Base-by-base conservation (phyloP, 495 filamentous ascomycete species). In the Penicillium antarcticum region DNA sequence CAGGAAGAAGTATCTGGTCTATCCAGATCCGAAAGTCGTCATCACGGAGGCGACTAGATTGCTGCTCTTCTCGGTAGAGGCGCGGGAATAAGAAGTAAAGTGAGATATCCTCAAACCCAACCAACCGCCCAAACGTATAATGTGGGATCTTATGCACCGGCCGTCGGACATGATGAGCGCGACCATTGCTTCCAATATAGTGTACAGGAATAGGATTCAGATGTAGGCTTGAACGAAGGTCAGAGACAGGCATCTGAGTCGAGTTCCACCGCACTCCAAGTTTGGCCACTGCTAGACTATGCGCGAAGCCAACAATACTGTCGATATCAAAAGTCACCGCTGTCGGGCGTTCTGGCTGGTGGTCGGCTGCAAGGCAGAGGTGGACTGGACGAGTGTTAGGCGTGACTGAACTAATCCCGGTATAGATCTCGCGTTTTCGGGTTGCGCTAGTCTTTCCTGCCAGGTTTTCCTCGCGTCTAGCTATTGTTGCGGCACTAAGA, bases 231-330 rank as follows among this genome's bases (percentile, higher is more conserved):
- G 45, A 48, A 34, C 38, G 35, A 36, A 48, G 35, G 31, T 39
- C 33, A 31, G 45, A 48, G 14, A 48, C 45, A 5, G 35, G 14
- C 29, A 48, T 48, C 45, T 48, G 21, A 13, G 21, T 48, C 17
- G 26, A 49, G 40, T 49, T 39, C 35, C n/a, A 41, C 35, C 35
- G 36, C 33, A 35, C 33, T 35, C 33, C 14, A n/a, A 35, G 33
- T 35, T 35, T 35, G 6, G 33, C 33, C 33, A 35, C 33, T 35
- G 33, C 33, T 9, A 35, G 33, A 11, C 33, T 35, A 11, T 35
- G 33, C 33, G 33, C 33, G 6, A 35, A 35, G 9, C 33, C 33
- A 1, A 35, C 33, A 14, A 35, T n/a, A 35, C 33, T 35, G n/a
- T 35, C 33, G 33, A 35, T 35, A 35, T 35, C 33, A 35, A 35